Evolutionary conservation across 257 asterid species (phyloP), one percentile per base, ranked within the genome.

Genomic region (Nicotiana tomentosiformis): DNA sequence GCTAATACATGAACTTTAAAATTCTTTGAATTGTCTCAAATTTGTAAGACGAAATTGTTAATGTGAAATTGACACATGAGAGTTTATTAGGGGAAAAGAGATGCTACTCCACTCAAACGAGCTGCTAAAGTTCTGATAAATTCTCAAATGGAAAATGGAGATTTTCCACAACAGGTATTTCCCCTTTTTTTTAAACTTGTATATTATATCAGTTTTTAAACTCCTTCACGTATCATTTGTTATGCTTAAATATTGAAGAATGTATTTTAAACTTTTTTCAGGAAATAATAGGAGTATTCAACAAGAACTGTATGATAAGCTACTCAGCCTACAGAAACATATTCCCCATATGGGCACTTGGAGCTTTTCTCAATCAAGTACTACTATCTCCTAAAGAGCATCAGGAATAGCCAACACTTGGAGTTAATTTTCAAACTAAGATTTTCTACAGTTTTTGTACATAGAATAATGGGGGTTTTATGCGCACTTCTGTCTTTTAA

Each of bases 321-420:
- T 94, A 90, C 86, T 89, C 97, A 8, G 83, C 91, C 9, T 94
- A 91, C 81, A 88, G 94, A 86, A 91, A 89, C 68, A 90, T 94
- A 53, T 93, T 93, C 66, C 93, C 97, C 14, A 91, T 92, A 66
- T 93, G 98, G 98, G 97, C 98, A 4, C 93, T 94, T 56, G 98
- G 97, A 37, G 89, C 66, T 60, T 93, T 91, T 84, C 94, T 90
- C 84, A 90, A 93, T 86, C 87, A 86, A 84, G 96, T 92, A 35
- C 32, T 90, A 83, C 81, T 84, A 39, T 32, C 84, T 23, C 60
- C 85, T 3, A 61, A 16, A 17, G 15, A 46, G 20, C n/a, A 72
- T 14, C 20, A 23, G 46, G 61, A 72, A 46, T 46, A 72, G 35
- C 35, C 30, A 39, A 20, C 78, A 72, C 20, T 43, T 43, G 0